These are phyloP conservation scores for Prunus persica DNA, from an alignment of 306 rosid species.

Conservation along the genomic window DNA sequence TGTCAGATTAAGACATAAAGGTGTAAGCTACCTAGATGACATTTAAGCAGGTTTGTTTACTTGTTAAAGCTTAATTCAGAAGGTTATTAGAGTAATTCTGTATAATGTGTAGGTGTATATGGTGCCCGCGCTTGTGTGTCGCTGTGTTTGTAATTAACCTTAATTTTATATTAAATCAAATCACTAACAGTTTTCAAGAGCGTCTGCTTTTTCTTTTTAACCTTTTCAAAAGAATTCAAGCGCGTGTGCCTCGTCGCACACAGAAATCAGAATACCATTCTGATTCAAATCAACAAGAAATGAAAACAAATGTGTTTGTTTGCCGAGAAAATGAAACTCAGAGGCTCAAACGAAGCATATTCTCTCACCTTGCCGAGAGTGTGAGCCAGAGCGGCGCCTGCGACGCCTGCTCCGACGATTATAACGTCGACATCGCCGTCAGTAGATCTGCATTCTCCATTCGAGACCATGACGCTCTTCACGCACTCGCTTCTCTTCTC, in stretches of 20 bases:
- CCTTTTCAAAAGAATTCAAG: background rate
- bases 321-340: background rate
- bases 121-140: background rate
- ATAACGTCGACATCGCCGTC: conserved; percentile 53
- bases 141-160: background rate
- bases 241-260: background rate
- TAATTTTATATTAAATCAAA: background rate
- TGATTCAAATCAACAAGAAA: background rate
- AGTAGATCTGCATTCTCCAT: conserved; percentile 61
- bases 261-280: background rate
- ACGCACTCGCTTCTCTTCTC: conserved; percentile 25
- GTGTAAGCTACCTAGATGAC: background rate
- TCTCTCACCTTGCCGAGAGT: conserved; percentile 78
- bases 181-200: background rate
- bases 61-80: background rate
- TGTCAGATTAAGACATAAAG: too few relatives aligned
- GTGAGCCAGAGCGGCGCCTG: conserved; percentile 90
- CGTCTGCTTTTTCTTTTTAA: background rate
- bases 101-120: background rate
- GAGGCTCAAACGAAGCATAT: background rate
- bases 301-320: background rate
- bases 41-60: background rate
- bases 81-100: background rate
- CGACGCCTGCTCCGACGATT: conserved; percentile 96
- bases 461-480: conserved; percentile 34